Evolutionary conservation across 2,329 filamentous ascomycete species (phyloP), one percentile per base, ranked within the genome.

Genomic region (Talaromyces sp.): DNA sequence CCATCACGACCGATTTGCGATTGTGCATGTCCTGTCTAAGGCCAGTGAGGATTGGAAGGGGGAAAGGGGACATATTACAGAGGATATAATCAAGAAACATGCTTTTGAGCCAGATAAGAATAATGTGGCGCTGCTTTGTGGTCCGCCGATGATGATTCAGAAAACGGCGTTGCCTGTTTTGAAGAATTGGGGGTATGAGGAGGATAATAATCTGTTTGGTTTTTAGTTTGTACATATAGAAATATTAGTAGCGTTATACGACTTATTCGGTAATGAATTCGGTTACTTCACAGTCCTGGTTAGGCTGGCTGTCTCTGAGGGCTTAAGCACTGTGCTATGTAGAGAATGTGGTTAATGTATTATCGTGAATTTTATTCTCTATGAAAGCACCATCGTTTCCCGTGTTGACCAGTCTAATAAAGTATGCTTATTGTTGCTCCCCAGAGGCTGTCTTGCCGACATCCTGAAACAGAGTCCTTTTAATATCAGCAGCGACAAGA

Each of bases 101-200:
- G 63, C 80, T 32, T 83, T 81, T 66, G 63, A 69, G 52, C 80
- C 82, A 0, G 70, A 63, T 0, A 70, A 79, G 42, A 71, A 71
- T 3, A 77, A 69, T 27, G 78, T 78, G 1, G 77, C 76, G 4
- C 78, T 84, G 33, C 66, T 84, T 42, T 84, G 81, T 66, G 81
- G 82, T 0, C 80, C 80, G 42, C 79, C 79, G 5, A 71, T 72
- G 1, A 79, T 84, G 78, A 82, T 84, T 57, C 76, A 80, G 66
- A 82, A 80, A 65, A 79, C 78, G n/a, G 81, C 75, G 1, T 65
- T 84, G 67, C 81, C 81, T 17, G 80, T 75, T 2, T 65, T 84
- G 69, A 77, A 69, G 65, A 70, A 77, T 49, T 78, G 75, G 77
- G 78, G 79, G 0, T 82, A 79, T 61, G 67, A 70, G 32, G 77